phyloP scores from a whole-genome alignment of 108 stramenopile genomes.

The Cyclotella sp. region DNA sequence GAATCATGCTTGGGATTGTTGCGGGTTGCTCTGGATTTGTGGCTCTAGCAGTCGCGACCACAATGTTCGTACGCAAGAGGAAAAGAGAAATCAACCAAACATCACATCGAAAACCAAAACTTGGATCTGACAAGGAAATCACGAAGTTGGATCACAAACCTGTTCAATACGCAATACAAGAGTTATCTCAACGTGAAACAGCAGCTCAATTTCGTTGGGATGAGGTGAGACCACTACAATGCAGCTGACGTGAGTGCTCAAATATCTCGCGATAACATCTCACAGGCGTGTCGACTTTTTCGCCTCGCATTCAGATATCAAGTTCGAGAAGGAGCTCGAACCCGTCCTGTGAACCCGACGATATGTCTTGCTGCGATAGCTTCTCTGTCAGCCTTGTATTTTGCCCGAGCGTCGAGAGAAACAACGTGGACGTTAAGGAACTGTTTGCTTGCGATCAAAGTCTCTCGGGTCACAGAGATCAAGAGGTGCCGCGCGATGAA shows the following conservation, averaged over 20 bases:
- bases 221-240: background rate
- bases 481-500: background rate
- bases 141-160: no score
- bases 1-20: background rate
- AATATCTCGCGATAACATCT: no score
- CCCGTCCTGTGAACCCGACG: slow-evolving; percentile 5
- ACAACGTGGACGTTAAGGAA: background rate
- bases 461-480: background rate
- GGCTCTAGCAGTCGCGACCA: background rate
- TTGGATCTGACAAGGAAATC: background rate
- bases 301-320: background rate
- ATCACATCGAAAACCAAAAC: background rate
- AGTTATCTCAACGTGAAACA: background rate
- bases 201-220: background rate
- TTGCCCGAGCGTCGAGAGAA: slow-evolving; percentile 3
- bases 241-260: background rate
- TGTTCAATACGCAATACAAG: slow-evolving; percentile 3
- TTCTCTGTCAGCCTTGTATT: slow-evolving; percentile 7
- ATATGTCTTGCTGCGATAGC: slow-evolving; percentile 2
- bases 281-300: background rate
- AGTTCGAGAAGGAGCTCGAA: background rate
- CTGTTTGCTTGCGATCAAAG: slow-evolving; percentile 6
- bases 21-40: slow-evolving; percentile 14
- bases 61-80: background rate
- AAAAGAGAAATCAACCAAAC: background rate